Evolutionary conservation across 2,329 filamentous ascomycete species (phyloP), one percentile per base, ranked within the genome.

Genomic region (Falciphora oryzae): DNA sequence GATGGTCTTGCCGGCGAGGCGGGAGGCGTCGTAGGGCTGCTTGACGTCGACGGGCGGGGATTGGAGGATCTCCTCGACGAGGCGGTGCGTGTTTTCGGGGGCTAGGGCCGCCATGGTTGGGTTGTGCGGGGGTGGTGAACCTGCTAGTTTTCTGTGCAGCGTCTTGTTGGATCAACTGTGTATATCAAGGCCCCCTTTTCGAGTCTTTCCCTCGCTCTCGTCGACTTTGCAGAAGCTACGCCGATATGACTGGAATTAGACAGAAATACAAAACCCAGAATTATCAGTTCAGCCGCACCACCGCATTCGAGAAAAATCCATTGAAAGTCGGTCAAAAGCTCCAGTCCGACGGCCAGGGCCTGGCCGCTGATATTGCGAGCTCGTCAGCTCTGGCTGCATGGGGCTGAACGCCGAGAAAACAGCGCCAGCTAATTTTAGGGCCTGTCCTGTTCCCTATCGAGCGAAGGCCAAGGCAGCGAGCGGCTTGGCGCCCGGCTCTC

Each of bases 1-100:
- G 62, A 89, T 83, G 0, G 81, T 85, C 72, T 87, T 88, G 68
- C 75, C 79, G 10, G 75, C 75, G 44, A 88, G 76, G 65, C 58
- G 22, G 8, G 57, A 59, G 11, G 35, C 22, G 8, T 62, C 58
- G 50, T 62, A 63, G 8, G 65, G 65, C n/a, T 10, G 22, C 2
- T 18, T 25, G 44, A 50, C 25, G 59, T 61, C 58, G 16, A 63
- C 44, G 53, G 65, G 64, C 22, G 63, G 62, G 27, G 68, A 69
- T 63, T 66, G 65, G 53, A 31, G 25, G 53, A 66, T 61, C 8
- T 57, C 13, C 64, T 62, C 61, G 25, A 59, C 57, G 10, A 65
- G 22, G 25, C 61, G 56, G 64, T 65, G 25, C 22, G 57, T 38
- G 53, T 53, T 29, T 25, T 58, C 50, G n/a, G 61, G 61, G 16